Evolutionary conservation across 1,284 basidiomycete species (phyloP), one percentile per base, ranked within the genome.

Genomic region (Rhodotorula sp.): DNA sequence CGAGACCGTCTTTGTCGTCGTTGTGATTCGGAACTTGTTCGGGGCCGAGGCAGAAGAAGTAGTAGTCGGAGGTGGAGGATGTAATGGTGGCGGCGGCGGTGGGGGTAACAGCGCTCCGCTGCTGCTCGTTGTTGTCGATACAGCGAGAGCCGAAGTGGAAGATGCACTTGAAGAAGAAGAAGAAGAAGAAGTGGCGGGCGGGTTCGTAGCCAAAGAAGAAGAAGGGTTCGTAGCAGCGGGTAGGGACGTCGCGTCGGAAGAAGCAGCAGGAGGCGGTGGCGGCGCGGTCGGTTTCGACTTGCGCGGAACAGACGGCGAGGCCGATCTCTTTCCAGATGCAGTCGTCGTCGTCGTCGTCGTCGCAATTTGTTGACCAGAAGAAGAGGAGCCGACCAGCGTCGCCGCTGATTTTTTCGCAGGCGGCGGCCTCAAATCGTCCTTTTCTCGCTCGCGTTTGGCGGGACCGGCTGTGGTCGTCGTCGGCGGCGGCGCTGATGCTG

Each of bases 11-110:
- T 64, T 60, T 17, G 69, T 67, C 12, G 54, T 61, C 24, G 66
- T 71, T 24, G 69, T 71, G 62, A 71, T 71, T 29, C 69, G 61
- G 59, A 71, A 62, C 48, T 67, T 67, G 62, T 51, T 53, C 14
- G 66, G 61, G 24, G 33, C 12, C 37, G 60, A 22, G 44, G 17
- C 14, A 10, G 33, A 3, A 12, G 17, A 10, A 18, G 53, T 7
- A 14, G 30, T 7, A 29, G 54, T 24, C 22, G 53, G 17, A 14
- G 48, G 22, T n/a, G 24, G 46, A 7, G 17, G 15, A 33, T 20
- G 30, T 4, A 26, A 30, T 3, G 42, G 53, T 17, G 22, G 37
- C 7, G 8, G 62, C 24, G 44, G 51, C 10, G 33, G 48, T 5
- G 6, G 30, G 30, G 22, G 60, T 1, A 22, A 60, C 24, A 17